Percentiles rank a stretch among this genome's conserved stretches.
Conservation (phyloP, 305 asterid species). For the Fraxinus sp. region DNA sequence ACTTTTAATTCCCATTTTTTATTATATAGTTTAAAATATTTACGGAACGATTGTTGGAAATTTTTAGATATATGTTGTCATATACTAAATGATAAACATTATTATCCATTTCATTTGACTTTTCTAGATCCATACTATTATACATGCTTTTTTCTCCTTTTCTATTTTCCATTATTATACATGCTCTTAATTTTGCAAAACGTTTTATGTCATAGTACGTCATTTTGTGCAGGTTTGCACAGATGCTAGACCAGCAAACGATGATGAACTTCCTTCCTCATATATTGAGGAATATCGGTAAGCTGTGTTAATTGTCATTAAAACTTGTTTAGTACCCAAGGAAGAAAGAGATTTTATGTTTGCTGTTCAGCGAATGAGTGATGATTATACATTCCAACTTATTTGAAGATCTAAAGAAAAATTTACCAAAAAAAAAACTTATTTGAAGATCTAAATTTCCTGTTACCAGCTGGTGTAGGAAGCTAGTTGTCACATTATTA, state of each 20-base stretch:
- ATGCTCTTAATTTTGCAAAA: not conserved
- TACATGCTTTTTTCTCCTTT: constrained; percentile 8
- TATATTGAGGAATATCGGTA: constrained; percentile 91
- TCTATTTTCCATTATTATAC: constrained; percentile 2
- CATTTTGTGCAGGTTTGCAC: constrained; percentile 60
- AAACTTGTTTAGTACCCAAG: constrained; percentile 16
- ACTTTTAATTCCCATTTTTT: not conserved
- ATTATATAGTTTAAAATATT: not conserved
- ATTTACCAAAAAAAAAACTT: not conserved
- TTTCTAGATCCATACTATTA: not conserved
- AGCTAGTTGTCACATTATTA: not conserved
- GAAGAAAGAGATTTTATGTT: constrained; percentile 1
- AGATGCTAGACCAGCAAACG: constrained; percentile 72
- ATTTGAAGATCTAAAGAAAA: not conserved
- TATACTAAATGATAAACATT: not conserved
- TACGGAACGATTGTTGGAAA: not conserved
- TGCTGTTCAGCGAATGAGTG: constrained; percentile 3
- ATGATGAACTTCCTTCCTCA: constrained; percentile 89
- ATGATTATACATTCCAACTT: constrained; percentile 15
- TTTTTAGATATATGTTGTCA: not conserved
- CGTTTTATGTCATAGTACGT: constrained; percentile 5
- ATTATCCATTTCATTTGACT: not conserved
- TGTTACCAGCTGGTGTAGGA: not conserved
- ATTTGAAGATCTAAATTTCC: constrained; percentile 7
- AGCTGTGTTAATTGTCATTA: constrained; percentile 20